Evolutionary conservation across 2,329 filamentous ascomycete species (phyloP), one percentile per base, ranked within the genome.

Genomic region (Fusarium stilboides): DNA sequence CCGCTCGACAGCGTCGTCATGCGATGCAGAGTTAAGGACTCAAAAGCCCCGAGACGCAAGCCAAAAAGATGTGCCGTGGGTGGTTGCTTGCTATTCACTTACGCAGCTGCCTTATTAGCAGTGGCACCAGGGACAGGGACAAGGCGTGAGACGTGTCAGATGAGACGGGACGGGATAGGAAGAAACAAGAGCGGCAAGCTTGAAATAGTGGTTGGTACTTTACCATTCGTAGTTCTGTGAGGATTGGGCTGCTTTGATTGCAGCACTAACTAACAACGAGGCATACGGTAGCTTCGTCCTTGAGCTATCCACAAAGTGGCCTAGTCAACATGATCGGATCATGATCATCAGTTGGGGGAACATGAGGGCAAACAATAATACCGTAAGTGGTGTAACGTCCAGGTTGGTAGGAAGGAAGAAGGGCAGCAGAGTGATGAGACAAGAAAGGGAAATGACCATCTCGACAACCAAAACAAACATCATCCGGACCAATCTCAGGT

Each of bases 1-100:
- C 62, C 62, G 63, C 57, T 69, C 61, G 57, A 62, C 57, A 59
- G 61, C 52, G 45, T 71, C 68, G 69, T 73, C 68, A 71, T 74
- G 65, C 65, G 47, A 64, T 62, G 53, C 60, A 62, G 50, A 71
- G 61, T 53, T 49, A 55, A 65, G 53, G 61, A 57, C 53, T 39
- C 62, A 57, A 62, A 70, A 69, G 55, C 57, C 57, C 62, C 50
- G 58, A 73, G 59, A 55, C 57, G 54, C 46, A 67, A 65, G 57
- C 59, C 40, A 67, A 58, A 36, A 43, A 44, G 52, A 62, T 70
- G 47, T 67, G 62, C 52, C 62, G 62, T 67, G 51, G 34, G 50
- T 57, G 66, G 53, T 51, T 52, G 49, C 42, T 58, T 24, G 39
- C 28, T 45, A 44, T 53, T 54, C 46, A 33, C 50, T 50, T 61